A percentile compares a stretch with the other conserved stretches of the same genome.
Conservation (phyloP, 768 basidiomycete genomes). For the Crassisporium funariophilum region DNA sequence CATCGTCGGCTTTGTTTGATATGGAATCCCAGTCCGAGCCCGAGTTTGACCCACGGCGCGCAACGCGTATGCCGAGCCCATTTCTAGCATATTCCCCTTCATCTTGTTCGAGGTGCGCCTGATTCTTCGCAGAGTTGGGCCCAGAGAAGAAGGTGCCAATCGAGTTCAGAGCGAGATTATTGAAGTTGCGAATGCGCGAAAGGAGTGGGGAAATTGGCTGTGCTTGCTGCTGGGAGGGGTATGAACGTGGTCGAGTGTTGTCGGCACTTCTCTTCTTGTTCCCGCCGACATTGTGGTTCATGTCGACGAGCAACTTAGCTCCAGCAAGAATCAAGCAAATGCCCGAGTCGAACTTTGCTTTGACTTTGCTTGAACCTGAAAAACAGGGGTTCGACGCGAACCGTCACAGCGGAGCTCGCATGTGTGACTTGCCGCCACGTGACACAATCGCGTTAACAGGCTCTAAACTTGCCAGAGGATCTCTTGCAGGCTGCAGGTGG, state of each 20-base stretch:
- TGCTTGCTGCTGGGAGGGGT: background rate
- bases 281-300: background rate
- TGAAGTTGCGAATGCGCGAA: conserved; percentile 25
- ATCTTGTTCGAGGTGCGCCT: background rate
- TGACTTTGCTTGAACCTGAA: too few species aligned
- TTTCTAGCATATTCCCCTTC: background rate
- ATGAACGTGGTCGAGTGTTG: background rate
- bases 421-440: background rate
- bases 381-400: too few species aligned
- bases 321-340: background rate
- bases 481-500: too few species aligned
- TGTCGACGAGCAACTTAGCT: background rate
- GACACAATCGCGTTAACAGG: background rate
- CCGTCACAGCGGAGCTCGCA: too few species aligned
- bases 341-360: too few species aligned
- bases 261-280: background rate
- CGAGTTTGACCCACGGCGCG: background rate
- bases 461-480: background rate
- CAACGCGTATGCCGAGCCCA: background rate
- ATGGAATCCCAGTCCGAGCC: background rate
- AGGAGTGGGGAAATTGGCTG: conserved; percentile 10
- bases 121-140: conserved; percentile 9
- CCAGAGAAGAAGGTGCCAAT: conserved; percentile 25
- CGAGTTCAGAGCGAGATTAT: conserved; percentile 17
- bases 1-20: background rate